Percentiles rank a stretch among this genome's conserved stretches.
Evolutionary conservation across 305 asterid species (phyloP).

Genomic region (Petunia hybrid): DNA sequence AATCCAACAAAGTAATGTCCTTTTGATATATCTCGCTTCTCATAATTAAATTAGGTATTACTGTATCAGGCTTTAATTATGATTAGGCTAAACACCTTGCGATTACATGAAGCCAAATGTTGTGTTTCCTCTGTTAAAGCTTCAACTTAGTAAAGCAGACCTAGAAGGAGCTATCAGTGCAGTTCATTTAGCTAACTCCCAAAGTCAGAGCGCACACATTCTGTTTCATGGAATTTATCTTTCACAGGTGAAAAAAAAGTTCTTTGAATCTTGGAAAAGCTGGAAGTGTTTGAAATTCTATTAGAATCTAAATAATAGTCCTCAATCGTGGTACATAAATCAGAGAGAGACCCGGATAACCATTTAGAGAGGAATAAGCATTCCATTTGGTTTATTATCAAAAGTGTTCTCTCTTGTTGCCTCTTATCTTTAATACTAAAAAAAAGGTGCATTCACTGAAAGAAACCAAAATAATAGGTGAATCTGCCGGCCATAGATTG

Average conservation of each 20-base stretch:
- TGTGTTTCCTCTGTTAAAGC: conserved; percentile 17
- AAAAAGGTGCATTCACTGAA: neutral
- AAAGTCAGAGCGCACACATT: conserved; percentile 5
- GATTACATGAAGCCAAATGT: neutral
- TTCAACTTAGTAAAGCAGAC: conserved; percentile 22
- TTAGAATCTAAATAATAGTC: neutral
- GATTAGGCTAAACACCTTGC: conserved; percentile 22
- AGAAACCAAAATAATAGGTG: conserved; percentile 28
- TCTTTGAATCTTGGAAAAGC: conserved; percentile 8
- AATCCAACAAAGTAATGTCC: conserved; percentile 16
- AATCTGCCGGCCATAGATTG: conserved; percentile 17
- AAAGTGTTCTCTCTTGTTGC: conserved; percentile 22
- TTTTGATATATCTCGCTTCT: neutral
- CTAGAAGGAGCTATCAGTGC: conserved; percentile 4
- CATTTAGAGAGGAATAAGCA: too few species aligned
- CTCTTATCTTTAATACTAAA: neutral
- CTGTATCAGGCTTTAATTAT: conserved; percentile 13
- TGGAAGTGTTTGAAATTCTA: neutral
- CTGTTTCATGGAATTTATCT: neutral
- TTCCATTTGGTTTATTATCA: too few species aligned
- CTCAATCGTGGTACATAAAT: conserved; percentile 13
- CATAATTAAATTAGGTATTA: neutral
- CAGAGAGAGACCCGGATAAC: conserved; percentile 14
- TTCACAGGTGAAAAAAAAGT: neutral
- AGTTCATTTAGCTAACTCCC: conserved; percentile 16